Percentiles rank a stretch among this genome's conserved stretches.
These are phyloP conservation scores for Erythrobasidium hasegawianum DNA, from an alignment of 1,284 basidiomycete species.

Conservation along the genomic window DNA sequence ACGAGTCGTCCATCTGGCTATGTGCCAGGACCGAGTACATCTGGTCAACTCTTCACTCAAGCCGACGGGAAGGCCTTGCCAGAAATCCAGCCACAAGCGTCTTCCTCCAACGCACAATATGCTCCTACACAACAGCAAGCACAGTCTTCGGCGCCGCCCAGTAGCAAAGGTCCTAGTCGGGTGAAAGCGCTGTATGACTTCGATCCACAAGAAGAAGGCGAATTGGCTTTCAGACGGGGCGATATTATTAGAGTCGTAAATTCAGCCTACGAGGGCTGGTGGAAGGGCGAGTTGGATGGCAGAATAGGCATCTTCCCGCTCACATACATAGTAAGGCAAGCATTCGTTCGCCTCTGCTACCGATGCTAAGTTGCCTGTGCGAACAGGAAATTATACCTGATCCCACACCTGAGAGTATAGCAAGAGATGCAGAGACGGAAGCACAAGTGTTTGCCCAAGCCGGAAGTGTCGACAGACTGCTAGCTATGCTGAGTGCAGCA, in stretches of 20 bases:
- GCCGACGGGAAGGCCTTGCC: constrained; percentile 46
- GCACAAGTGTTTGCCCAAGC: constrained; percentile 78
- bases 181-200: constrained; percentile 91
- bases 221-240: constrained; percentile 86
- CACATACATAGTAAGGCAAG: constrained; percentile 77
- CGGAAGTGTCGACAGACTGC: constrained; percentile 79
- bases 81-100: constrained; percentile 39
- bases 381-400: constrained; percentile 82
- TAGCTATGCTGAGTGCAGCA: constrained; percentile 65
- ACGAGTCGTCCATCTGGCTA: constrained; percentile 25
- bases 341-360: constrained; percentile 10
- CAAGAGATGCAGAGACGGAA: constrained; percentile 76
- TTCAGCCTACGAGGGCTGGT: constrained; percentile 95
- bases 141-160: constrained; percentile 2
- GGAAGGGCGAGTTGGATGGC: constrained; percentile 89
- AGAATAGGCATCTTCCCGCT: constrained; percentile 96
- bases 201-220: constrained; percentile 80
- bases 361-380: constrained; percentile 8
- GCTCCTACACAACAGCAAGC: neutral
- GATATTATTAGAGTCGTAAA: constrained; percentile 96
- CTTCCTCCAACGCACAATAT: neutral
- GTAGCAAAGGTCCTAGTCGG: constrained; percentile 55
- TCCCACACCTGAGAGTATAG: constrained; percentile 71
- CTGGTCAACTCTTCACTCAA: constrained; percentile 32
- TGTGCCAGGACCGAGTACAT: constrained; percentile 25